These are phyloP conservation scores for Camellia sinensis DNA, from an alignment of 148 eudicot genomes.

Conservation along the genomic window DNA sequence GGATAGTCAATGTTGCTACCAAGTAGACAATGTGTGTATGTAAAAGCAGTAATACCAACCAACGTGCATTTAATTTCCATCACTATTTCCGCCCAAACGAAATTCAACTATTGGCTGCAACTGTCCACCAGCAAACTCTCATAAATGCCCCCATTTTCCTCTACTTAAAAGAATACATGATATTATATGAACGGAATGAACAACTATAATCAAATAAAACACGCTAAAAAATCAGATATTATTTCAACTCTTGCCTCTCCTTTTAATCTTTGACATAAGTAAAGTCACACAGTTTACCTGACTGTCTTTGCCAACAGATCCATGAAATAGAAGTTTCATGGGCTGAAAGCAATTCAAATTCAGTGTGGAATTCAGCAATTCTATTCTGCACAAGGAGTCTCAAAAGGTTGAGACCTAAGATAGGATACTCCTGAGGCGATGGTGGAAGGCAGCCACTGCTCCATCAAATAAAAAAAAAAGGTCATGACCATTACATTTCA, in stretches of 20 bases:
- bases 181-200: no score
- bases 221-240: background rate
- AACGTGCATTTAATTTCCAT: background rate
- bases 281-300: conserved; percentile 43
- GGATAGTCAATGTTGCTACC: no score
- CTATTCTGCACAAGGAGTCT: conserved; percentile 86
- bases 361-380: conserved; percentile 89
- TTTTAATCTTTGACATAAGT: background rate
- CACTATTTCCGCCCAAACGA: background rate
- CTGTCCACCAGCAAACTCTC: background rate
- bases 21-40: background rate
- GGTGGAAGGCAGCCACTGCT: conserved; percentile 66
- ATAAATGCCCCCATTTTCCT: background rate
- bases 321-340: conserved; percentile 94
- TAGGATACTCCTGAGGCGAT: conserved; percentile 50
- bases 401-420: conserved; percentile 75
- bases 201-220: background rate
- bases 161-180: background rate
- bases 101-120: background rate
- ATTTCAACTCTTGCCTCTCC: background rate
- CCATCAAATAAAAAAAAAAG: conserved; percentile 28
- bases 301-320: conserved; percentile 88
- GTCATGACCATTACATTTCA: background rate
- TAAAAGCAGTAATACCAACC: background rate
- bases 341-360: conserved; percentile 77